Evolutionary conservation across 177 flowering plant species (phyloP), one percentile per base, ranked within the genome.

Genomic region (Vitis hybrid): DNA sequence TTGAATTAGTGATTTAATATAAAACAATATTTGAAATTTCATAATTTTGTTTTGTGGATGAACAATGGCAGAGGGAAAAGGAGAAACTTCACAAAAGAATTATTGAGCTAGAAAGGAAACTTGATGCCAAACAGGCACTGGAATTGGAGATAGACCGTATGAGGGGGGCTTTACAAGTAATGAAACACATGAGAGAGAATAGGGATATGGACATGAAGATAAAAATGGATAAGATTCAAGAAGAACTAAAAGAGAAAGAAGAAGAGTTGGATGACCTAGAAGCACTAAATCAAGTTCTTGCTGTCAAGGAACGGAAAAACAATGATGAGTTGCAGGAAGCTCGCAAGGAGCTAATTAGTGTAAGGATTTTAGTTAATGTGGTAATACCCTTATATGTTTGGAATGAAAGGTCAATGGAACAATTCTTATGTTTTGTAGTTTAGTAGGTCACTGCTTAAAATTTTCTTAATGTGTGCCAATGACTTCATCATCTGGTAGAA

Each of bases 271-370:
- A 83, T 2, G 51, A 23, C 19, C 1, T 80, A 72, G 82, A 84
- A 54, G 70, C 23, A 10, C 12, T 86, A 3, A 81, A 68, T 66
- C 84, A 83, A 71, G 26, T 77, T 17, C 85, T 87, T 1, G 67
- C 82, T 51, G 72, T 83, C 30, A 80, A 77, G 76, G 85, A 89
- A 66, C 79, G 84, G 2, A 72, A 71, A 63, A 72, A 34, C 65
- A 86, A 84, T 73, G 88, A 84, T 68, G 93, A 89, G 75, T 17
- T 89, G 60, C 88, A 84, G 64, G 85, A 80, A 2, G 93, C 88
- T 64, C 85, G 86, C 34, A 83, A 84, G 64, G 91, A 80, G 64
- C 55, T 88, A 64, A 81, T 87, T 60, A 65, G 49, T 60, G 92
- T 85, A 75, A 77, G 84, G 55, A 49, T 48, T n/a, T 9, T 3